Evolutionary conservation across 192 early-diverging fungal species (phyloP), one percentile per base, ranked within the genome.

Genomic region (Coemansia sp.): DNA sequence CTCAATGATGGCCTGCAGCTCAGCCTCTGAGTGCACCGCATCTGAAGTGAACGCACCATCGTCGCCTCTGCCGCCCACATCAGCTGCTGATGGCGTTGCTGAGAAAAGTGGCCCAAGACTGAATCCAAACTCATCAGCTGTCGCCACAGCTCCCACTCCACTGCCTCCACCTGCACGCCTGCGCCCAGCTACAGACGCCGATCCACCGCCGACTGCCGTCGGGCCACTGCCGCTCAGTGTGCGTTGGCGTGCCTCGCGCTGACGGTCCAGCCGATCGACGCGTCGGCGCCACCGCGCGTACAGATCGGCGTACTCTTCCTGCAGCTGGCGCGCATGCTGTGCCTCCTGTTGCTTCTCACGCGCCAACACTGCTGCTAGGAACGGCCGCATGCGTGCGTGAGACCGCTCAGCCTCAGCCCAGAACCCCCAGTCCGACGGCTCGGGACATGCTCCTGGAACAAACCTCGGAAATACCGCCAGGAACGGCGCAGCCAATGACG

Each of bases 1-100:
- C 66, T 87, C 84, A 58, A 91, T 90, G 38, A 92, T 90, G 56
- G 87, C 88, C 27, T 86, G 58, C 26, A 92, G 63, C 70, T 90
- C 90, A 5, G 90, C 90, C 33, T 92, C 90, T n/a, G 84, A 86
- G 37, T 88, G 77, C 38, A 88, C 90, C 9, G 86, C 85, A 46
- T 92, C 90, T 10, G 85, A 87, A 0, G 83, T 84, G 42, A 83
- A 89, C 8, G 74, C 55, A 15, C 77, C 52, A 2, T 56, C 50
- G 8, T 58, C 74, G 18, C 78, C 70, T 40, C 62, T 35, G 29
- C 33, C 32, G 67, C 46, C 55, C 29, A 34, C 60, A 53, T 39
- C 44, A 12, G 39, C 11, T 5, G 57, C 46, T 4, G 18, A 17
- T 0, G 56, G 72, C 19, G 12, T 50, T 32, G 69, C 56, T 17